Evolutionary conservation across 1,284 basidiomycete genomes (phyloP).

Genomic region (Stereum hirsutum): DNA sequence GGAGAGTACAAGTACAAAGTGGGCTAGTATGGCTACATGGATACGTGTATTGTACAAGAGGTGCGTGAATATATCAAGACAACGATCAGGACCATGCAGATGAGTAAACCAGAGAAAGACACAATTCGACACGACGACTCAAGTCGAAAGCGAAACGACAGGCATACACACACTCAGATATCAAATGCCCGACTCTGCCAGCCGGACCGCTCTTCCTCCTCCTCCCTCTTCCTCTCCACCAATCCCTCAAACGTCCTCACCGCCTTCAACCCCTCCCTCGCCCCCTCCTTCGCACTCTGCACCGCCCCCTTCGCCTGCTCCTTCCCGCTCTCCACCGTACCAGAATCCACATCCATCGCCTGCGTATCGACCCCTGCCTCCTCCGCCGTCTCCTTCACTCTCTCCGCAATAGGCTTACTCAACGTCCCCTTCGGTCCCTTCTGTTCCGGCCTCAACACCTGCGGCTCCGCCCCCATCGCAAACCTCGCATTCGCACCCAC

Average conservation of each 20-base stretch:
- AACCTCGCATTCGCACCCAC: slow-evolving; percentile 32
- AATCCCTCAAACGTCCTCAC: slow-evolving; percentile 35
- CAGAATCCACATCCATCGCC: slow-evolving; percentile 14
- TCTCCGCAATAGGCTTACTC: slow-evolving; percentile 34
- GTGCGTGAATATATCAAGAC: too few species aligned
- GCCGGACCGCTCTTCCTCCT: slow-evolving; percentile 31
- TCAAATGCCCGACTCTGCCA: slow-evolving; percentile 49
- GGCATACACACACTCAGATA: too few species aligned
- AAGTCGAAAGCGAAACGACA: too few species aligned
- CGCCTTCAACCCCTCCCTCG: slow-evolving; percentile 29
- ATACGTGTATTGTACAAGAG: too few species aligned
- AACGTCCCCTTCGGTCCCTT: slow-evolving; percentile 49
- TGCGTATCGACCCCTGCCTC: background rate
- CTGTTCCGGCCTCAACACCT: slow-evolving; percentile 56
- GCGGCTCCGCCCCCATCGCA: slow-evolving; percentile 62
- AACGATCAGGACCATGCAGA: too few species aligned
- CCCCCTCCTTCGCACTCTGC: slow-evolving; percentile 19
- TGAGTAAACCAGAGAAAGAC: too few species aligned
- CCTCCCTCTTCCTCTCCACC: slow-evolving; percentile 32
- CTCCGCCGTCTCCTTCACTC: background rate
- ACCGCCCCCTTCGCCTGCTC: slow-evolving; percentile 22
- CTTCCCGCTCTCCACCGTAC: slow-evolving; percentile 11
- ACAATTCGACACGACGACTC: too few species aligned
- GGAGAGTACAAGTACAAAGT: too few species aligned
- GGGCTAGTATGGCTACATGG: too few species aligned